Conservation (phyloP, 2,329 filamentous ascomycete genomes). For the Penicillium capsulatum region DNA sequence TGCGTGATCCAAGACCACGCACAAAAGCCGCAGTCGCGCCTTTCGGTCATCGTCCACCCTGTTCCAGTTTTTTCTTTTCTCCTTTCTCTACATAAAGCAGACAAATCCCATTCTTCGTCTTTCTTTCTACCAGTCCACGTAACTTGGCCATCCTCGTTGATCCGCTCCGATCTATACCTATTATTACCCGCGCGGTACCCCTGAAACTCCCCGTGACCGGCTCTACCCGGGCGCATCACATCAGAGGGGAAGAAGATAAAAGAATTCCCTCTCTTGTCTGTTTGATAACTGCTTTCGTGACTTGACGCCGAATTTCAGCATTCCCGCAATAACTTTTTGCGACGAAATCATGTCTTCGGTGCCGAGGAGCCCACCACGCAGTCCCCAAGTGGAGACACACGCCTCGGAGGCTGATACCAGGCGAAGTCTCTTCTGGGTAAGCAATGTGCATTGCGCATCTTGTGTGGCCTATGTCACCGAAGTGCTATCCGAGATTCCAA, state of each 20-base stretch:
- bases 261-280: slow-evolving; percentile 1
- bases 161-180: too few relatives aligned
- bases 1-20: slow-evolving; percentile 29
- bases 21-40: slow-evolving; percentile 31
- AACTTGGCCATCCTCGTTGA: too few relatives aligned
- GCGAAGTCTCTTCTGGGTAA: slow-evolving; percentile 41
- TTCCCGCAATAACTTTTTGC: too few relatives aligned
- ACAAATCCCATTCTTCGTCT: background rate
- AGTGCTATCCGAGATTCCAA: slow-evolving; percentile 37
- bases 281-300: slow-evolving; percentile 6
- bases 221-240: too few relatives aligned
- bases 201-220: too few relatives aligned
- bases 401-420: slow-evolving; percentile 4
- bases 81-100: slow-evolving; percentile 2
- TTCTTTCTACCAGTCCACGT: too few relatives aligned
- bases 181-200: too few relatives aligned
- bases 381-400: slow-evolving; percentile 11
- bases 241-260: too few relatives aligned
- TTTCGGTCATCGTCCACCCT: slow-evolving; percentile 8
- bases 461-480: slow-evolving; percentile 46
- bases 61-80: slow-evolving; percentile 14
- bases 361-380: slow-evolving; percentile 5
- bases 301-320: too few relatives aligned
- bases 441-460: slow-evolving; percentile 48
- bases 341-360: slow-evolving; percentile 21